Conservation (phyloP, 1,284 basidiomycete genomes). For the Cryptococcus depauperatus region DNA sequence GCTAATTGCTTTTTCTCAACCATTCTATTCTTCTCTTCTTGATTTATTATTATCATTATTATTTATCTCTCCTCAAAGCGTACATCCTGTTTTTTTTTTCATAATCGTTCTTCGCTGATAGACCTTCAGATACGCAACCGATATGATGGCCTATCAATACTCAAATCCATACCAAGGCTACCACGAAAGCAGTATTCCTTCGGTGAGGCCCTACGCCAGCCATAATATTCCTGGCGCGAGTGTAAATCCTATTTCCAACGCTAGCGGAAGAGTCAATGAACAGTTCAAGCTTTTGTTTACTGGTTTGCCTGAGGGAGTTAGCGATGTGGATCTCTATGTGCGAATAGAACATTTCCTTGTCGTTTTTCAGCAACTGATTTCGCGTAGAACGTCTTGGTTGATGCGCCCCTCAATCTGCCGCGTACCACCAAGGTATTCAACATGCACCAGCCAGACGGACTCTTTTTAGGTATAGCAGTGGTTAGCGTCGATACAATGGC, state of each 20-base stretch:
- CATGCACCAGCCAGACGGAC: conserved; percentile 7
- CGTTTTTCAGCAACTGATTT: not conserved
- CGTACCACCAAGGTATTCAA: conserved; percentile 3
- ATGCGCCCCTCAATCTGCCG: not conserved
- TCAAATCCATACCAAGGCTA: not conserved
- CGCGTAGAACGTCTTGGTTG: not conserved
- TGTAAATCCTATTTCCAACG: not conserved
- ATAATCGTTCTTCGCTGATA: not conserved
- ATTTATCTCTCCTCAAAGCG: no score
- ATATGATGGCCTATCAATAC: conserved; percentile 2
- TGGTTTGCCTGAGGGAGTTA: not conserved
- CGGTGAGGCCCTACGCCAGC: no score
- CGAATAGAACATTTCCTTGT: not conserved
- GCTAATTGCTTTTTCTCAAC: not conserved
- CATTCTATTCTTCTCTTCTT: not conserved
- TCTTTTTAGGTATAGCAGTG: conserved; percentile 10
- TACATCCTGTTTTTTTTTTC: no score
- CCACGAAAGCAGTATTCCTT: no score
- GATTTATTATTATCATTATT: not conserved
- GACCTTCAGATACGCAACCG: not conserved
- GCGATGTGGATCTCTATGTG: not conserved
- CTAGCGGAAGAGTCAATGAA: not conserved
- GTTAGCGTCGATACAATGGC: not conserved
- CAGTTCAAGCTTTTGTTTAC: conserved; percentile 1
- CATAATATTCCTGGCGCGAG: no score